Evolutionary conservation across 2,329 filamentous ascomycete genomes (phyloP), one percentile per base, ranked within the genome.

Genomic region (Fusarium sp.): DNA sequence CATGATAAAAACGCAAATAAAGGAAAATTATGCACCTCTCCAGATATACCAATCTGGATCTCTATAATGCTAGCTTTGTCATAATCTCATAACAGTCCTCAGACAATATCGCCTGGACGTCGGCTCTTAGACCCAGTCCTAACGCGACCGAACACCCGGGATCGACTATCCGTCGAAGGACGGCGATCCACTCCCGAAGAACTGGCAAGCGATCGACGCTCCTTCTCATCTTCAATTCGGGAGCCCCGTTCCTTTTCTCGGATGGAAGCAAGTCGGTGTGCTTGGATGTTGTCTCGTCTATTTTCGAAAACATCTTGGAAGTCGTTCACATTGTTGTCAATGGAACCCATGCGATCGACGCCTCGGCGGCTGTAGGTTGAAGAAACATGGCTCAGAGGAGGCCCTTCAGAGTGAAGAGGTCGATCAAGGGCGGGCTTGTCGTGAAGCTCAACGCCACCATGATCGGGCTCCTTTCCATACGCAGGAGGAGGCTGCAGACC

Each of bases 221-320:
- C 78, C 18, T 73, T 66, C 22, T 81, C 78, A 17, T 75, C 69
- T 28, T 82, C 81, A 12, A 66, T 72, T 34, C 62, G 77, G 3
- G 76, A 62, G 17, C 80, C 81, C 4, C 77, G 73, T 24, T 83
- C 78, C 68, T 84, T 84, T 57, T 84, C 83, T 15, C 80, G 71
- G 59, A 84, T 84, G 3, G 81, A 83, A 3, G 81, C 81, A 44
- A 83, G 80, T 7, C 83, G 81, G 5, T 82, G 79, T 11, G 81
- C 81, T 2, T 78, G 78, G 9, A 80, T 59, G 6, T 81, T 78
- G 8, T 85, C 79, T 39, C 81, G 82, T 34, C 86, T 84, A 50
- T 79, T 82, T 34, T 84, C 82, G 55, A 86, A 87, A 1, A 87
- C 84, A 59, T 87, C 83, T 62, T 84, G 81, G 79, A 85, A 85